A percentile compares a stretch with the other conserved stretches of the same genome.
phyloP scores from a whole-genome alignment of 1,284 basidiomycete species.

The Fomitopsis palustris region DNA sequence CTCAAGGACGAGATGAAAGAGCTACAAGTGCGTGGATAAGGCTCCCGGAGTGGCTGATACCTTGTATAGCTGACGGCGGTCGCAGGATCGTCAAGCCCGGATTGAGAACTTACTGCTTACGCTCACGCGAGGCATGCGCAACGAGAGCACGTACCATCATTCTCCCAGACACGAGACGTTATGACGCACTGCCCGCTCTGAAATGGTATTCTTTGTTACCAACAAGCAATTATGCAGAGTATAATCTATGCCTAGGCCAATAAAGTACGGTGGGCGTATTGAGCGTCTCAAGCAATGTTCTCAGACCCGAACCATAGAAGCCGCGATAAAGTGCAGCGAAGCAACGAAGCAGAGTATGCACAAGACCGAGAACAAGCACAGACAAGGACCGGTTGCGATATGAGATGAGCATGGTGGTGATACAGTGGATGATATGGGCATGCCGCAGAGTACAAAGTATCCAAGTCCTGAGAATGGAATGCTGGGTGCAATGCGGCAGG shows the following conservation, averaged over 20 bases:
- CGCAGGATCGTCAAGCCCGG: constrained; percentile 70
- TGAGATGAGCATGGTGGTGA: neutral
- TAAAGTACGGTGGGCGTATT: neutral
- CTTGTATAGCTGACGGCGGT: neutral
- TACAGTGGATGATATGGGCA: neutral
- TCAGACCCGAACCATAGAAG: neutral
- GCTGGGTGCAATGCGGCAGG: neutral
- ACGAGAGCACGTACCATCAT: constrained; percentile 30
- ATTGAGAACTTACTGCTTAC: constrained; percentile 67
- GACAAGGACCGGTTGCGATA: neutral
- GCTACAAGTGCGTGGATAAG: constrained; percentile 52
- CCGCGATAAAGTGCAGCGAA: neutral
- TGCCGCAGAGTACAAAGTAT: neutral
- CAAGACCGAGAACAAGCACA: neutral
- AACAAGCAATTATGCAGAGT: neutral
- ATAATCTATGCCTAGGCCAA: neutral
- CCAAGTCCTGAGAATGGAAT: neutral
- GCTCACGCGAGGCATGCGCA: constrained; percentile 43
- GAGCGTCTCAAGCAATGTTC: neutral
- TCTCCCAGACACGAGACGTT: constrained; percentile 30
- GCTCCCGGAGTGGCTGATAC: neutral
- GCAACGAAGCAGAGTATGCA: constrained; percentile 1
- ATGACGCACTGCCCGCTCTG: constrained; percentile 2
- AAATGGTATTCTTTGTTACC: neutral
- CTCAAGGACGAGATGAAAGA: constrained; percentile 79